Percentiles rank a stretch among this genome's conserved stretches.
Conservation (phyloP, 1,284 basidiomycete genomes). For the Microbotryum saponariae region DNA sequence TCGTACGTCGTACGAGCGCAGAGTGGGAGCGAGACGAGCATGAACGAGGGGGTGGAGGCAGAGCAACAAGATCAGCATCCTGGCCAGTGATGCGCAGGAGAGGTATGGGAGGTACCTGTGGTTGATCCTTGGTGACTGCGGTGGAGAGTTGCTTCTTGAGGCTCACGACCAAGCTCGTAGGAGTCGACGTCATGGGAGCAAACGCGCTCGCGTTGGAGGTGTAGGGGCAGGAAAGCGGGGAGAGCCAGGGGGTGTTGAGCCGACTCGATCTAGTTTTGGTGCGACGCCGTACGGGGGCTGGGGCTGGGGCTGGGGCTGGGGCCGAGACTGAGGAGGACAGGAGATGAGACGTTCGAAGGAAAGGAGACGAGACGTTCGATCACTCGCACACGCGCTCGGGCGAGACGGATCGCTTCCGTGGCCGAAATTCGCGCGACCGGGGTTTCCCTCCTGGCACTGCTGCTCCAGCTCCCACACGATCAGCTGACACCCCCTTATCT, state of each 20-base stretch:
- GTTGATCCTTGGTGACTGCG: conserved; percentile 19
- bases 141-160: conserved; percentile 31
- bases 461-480: too few relatives aligned
- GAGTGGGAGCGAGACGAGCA: too few relatives aligned
- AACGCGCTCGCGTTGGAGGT: too few relatives aligned
- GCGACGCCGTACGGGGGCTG: too few relatives aligned
- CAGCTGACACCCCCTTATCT: too few relatives aligned
- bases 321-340: background rate
- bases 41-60: background rate
- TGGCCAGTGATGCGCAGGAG: background rate
- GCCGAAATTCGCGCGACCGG: too few relatives aligned
- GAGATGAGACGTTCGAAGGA: background rate
- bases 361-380: background rate
- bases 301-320: too few relatives aligned
- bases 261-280: too few relatives aligned
- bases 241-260: background rate
- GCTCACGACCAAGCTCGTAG: conserved; percentile 7
- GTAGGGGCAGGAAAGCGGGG: too few relatives aligned
- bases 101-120: conserved; percentile 12
- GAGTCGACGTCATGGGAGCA: background rate
- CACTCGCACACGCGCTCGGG: too few relatives aligned
- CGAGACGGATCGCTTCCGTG: too few relatives aligned
- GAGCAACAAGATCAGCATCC: background rate
- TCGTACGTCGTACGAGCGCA: background rate
- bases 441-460: too few relatives aligned